These are phyloP conservation scores for Claviceps digitariae DNA, from an alignment of 2,329 filamentous ascomycete species.

Conservation along the genomic window DNA sequence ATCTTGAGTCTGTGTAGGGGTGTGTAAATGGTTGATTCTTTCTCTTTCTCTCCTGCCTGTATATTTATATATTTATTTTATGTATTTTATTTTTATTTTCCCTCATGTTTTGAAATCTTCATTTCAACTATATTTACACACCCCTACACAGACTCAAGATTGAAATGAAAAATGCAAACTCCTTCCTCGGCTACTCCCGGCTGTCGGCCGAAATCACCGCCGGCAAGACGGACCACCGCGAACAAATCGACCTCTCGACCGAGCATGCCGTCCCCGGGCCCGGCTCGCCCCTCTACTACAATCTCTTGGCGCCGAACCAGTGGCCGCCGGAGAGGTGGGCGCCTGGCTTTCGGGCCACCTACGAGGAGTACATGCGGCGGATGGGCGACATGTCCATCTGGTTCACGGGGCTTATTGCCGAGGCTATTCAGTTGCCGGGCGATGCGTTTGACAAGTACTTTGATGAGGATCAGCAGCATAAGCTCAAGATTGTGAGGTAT, in stretches of 20 bases:
- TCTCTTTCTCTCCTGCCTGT: no score
- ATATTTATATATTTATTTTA: no score
- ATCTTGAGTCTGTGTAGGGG: slow-evolving; percentile 48
- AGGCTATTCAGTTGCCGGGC: slow-evolving; percentile 60
- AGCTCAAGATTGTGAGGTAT: slow-evolving; percentile 82
- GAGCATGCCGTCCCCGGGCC: slow-evolving; percentile 53
- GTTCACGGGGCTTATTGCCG: slow-evolving; percentile 71
- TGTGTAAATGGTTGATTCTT: no score
- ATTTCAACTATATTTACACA: no score
- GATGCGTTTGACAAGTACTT: slow-evolving; percentile 69
- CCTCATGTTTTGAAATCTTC: no score
- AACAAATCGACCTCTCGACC: slow-evolving; percentile 78
- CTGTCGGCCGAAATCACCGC: slow-evolving; percentile 60
- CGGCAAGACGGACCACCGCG: slow-evolving; percentile 61
- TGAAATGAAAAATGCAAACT: slow-evolving; percentile 61
- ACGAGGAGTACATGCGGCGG: slow-evolving; percentile 59
- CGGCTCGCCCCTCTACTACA: slow-evolving; percentile 54
- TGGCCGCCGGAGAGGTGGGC: slow-evolving; percentile 56
- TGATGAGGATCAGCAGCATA: slow-evolving; percentile 63
- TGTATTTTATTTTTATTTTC: no score
- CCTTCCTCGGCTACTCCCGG: slow-evolving; percentile 57
- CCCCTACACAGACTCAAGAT: slow-evolving; percentile 48
- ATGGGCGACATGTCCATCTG: slow-evolving; percentile 61
- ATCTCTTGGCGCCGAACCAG: slow-evolving; percentile 65
- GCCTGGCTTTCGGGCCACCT: slow-evolving; percentile 54